Base-by-base conservation (phyloP, 805 yeast species). In the Ogataea allantospora region DNA sequence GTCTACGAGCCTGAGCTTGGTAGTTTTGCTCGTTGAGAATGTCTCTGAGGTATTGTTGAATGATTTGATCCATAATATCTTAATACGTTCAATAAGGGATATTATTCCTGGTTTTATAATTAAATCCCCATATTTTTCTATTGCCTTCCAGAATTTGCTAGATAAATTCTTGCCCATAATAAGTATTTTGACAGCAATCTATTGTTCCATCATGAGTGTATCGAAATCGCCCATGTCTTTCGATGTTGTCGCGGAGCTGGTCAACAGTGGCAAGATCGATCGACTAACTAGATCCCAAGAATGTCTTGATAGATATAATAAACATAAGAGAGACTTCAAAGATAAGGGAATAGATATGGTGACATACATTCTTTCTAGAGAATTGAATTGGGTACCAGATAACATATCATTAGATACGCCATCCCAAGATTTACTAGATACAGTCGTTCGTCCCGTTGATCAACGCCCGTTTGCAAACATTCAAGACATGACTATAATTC, bases 341-440 rank as follows among this genome's bases (percentile, higher is more conserved):
- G 44, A 47, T 0, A 37, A 59, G 5, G 57, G 66, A 8, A 53
- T 68, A 2, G 63, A 73, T 10, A 65, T 80, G 15, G 70, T 70
- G 38, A 70, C 76, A 29, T 71, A 69, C 48, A 58, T 83, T 17
- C 51, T 81, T 29, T 55, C 62, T 7, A 55, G 64, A 25, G 70
- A 75, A 46, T 62, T 81, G 32, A 36, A 61, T 4, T 82, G 89
- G 89, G 55, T 64, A 8, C 55, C 60, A 15, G 44, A 30, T 36
- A 30, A 46, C 36, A 52, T 43, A 2, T 46, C 54, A 3, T 16
- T 42, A 52, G 39, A 25, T 10, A 33, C 46, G 2, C 36, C 46
- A 9, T 47, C 46, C 2, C 26, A 22, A 11, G 33, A 32, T n/a
- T 40, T 40, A 5, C n/a, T 42, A 14, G 40, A 34, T 11, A 48